Percentiles rank a stretch among this genome's conserved stretches.
These are phyloP conservation scores for Veloboletus limbatus DNA, from an alignment of 1,284 basidiomycete genomes.

Conservation along the genomic window DNA sequence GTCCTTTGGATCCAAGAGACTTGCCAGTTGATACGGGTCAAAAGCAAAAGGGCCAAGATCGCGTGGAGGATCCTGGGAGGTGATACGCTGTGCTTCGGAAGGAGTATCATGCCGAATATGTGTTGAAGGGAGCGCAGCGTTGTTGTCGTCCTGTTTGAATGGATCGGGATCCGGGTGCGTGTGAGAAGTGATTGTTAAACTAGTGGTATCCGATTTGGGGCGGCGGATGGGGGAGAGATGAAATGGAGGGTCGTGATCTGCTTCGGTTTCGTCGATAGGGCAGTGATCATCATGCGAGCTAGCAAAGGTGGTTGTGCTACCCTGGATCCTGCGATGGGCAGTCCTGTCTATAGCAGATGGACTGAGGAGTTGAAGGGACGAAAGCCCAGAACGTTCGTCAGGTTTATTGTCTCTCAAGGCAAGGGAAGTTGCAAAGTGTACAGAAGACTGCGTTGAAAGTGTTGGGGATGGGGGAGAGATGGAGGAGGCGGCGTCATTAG, in stretches of 20 bases:
- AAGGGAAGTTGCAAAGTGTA: slow-evolving; percentile 56
- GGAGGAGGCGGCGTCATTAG: slow-evolving; percentile 39
- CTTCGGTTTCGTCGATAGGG: slow-evolving; percentile 37
- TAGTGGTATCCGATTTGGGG: slow-evolving; percentile 39
- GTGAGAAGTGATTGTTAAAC: slow-evolving; percentile 36
- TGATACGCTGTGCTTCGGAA: slow-evolving; percentile 10
- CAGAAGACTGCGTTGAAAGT: slow-evolving; percentile 59
- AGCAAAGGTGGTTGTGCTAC: slow-evolving; percentile 41
- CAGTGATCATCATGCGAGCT: slow-evolving; percentile 34
- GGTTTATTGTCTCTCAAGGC: slow-evolving; percentile 72
- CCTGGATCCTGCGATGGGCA: slow-evolving; percentile 45
- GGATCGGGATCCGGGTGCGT: slow-evolving; percentile 36
- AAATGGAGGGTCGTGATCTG: slow-evolving; percentile 24
- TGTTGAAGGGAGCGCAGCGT: neutral
- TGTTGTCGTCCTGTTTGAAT: slow-evolving; percentile 20
- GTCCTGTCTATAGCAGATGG: slow-evolving; percentile 33
- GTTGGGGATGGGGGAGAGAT: slow-evolving; percentile 67
- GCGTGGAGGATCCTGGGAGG: slow-evolving; percentile 53
- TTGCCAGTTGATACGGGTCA: slow-evolving; percentile 76
- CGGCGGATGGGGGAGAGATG: slow-evolving; percentile 31
- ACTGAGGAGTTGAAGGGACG: slow-evolving; percentile 55
- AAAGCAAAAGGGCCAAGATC: slow-evolving; percentile 72
- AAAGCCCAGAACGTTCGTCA: slow-evolving; percentile 51
- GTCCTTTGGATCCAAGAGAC: slow-evolving; percentile 87
- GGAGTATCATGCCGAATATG: neutral